Base-by-base conservation (phyloP, 2,329 filamentous ascomycete species). In the Alternaria triticina region DNA sequence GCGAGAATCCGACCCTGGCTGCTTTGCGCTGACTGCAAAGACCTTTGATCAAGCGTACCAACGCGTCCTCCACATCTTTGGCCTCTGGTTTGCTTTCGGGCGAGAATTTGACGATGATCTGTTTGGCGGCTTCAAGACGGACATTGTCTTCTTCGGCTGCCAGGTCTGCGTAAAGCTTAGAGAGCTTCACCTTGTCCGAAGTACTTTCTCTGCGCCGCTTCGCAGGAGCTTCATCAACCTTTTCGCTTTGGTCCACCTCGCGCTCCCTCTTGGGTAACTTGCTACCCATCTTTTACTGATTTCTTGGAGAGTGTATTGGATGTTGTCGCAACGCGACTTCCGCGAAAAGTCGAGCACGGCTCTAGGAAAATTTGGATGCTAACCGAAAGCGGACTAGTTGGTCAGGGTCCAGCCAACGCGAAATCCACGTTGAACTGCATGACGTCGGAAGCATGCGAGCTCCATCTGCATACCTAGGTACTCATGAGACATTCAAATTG, bases 21-120 rank as follows among this genome's bases (percentile, higher is more conserved):
- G 92, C 93, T 82, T 97, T 97, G 61, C 93, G 90, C 58, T 93
- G 91, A 77, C 94, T 97, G 65, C 94, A 94, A 17, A 98, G 88
- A 44, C 96, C 96, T 58, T 92, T 89, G 78, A 97, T 93, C 40
- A 99, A 84, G 55, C 83, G 77, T 27, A 76, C 77, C 20, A 84
- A 66, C 5, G 79, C 79, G 25, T 77, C 75, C 50, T 83, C 77
- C 20, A 83, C 74, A 30, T 78, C 75, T 43, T 80, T 73, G 9
- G 75, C 72, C 40, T 76, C 71, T 22, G 82, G 79, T 8, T 77
- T 69, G 40, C 73, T 77, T 45, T 81, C 75, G 6, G 77, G 74
- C 5, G 81, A 79, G 20, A 85, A 77, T 45, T 75, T 79, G 44
- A 78, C 69, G 27, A 85, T 76, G 23, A 86, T 73, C 23, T 81